Percentiles rank a stretch among this genome's conserved stretches.
Evolutionary conservation across 2,329 filamentous ascomycete genomes (phyloP).

Genomic region (Neopestalotiopsis rosae): DNA sequence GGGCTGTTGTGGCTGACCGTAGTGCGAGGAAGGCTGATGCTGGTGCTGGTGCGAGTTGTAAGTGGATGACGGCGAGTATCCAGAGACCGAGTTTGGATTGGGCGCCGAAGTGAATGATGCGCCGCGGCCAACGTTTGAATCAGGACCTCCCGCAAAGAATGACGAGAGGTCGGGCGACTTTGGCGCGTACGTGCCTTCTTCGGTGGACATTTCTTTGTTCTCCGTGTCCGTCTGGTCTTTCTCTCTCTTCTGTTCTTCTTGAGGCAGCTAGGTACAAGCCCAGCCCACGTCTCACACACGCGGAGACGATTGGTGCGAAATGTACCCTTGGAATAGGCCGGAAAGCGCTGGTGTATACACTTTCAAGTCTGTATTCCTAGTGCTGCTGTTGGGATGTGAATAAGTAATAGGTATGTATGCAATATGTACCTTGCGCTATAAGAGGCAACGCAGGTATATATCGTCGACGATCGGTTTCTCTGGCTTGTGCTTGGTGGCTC

Average conservation of each 20-base stretch:
- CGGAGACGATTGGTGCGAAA: not conserved
- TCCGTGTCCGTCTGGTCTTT: no score
- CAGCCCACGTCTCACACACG: not conserved
- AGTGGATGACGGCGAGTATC: slow-evolving; percentile 4
- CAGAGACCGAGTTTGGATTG: slow-evolving; percentile 2
- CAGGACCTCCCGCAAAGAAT: slow-evolving; percentile 43
- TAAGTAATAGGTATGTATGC: not conserved
- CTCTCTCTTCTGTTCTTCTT: not conserved
- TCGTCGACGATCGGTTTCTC: not conserved
- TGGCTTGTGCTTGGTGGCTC: slow-evolving; percentile 2
- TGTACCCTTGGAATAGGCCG: not conserved
- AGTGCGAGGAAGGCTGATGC: slow-evolving; percentile 24
- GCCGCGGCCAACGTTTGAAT: not conserved
- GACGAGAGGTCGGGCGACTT: slow-evolving; percentile 65
- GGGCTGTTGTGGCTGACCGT: slow-evolving; percentile 34
- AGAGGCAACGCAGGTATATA: not conserved
- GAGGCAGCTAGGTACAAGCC: not conserved
- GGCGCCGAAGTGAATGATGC: slow-evolving; percentile 7
- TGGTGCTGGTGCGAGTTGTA: slow-evolving; percentile 6
- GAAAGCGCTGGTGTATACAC: not conserved
- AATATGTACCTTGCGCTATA: not conserved
- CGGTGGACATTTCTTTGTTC: slow-evolving; percentile 44
- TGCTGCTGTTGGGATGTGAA: not conserved
- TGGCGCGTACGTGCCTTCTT: slow-evolving; percentile 59
- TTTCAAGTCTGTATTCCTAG: no score